phyloP scores from a whole-genome alignment of 2,329 filamentous ascomycete species.

The Fusarium sp. region DNA sequence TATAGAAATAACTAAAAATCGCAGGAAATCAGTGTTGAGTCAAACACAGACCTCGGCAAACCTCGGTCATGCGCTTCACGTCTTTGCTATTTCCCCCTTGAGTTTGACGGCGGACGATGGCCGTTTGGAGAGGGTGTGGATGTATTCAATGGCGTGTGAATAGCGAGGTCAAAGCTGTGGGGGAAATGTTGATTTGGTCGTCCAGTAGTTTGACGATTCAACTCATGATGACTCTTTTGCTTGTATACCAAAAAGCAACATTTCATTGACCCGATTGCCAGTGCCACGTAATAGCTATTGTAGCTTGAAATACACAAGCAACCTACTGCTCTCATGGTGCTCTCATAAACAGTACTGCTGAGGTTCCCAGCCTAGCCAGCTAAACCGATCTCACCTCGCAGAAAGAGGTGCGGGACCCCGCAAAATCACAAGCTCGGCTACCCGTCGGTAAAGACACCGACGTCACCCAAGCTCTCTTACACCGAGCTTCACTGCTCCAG shows the following conservation, averaged over 20 bases:
- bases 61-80: constrained; percentile 36
- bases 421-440: constrained; percentile 71
- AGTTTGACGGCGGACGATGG: constrained; percentile 16
- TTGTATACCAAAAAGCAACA: not conserved
- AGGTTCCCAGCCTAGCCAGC: not conserved
- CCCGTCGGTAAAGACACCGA: constrained; percentile 58
- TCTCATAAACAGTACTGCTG: constrained; percentile 5
- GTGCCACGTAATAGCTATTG: not conserved
- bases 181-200: constrained; percentile 7
- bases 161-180: constrained; percentile 8
- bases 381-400: not conserved
- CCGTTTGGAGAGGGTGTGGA: constrained; percentile 35
- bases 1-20: constrained; percentile 7
- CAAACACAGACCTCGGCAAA: constrained; percentile 38
- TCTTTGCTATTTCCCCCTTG: constrained; percentile 6
- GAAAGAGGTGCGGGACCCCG: constrained; percentile 54
- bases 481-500: constrained; percentile 15
- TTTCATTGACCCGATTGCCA: not conserved
- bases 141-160: not conserved
- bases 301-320: not conserved
- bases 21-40: constrained; percentile 7
- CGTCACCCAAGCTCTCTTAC: constrained; percentile 39
- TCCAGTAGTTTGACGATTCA: not conserved
- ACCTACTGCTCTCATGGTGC: not conserved
- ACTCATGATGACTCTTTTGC: constrained; percentile 9